These are phyloP conservation scores for Hemisphaericaspora subhashii DNA, from an alignment of 1,139 yeast genomes.

Conservation along the genomic window DNA sequence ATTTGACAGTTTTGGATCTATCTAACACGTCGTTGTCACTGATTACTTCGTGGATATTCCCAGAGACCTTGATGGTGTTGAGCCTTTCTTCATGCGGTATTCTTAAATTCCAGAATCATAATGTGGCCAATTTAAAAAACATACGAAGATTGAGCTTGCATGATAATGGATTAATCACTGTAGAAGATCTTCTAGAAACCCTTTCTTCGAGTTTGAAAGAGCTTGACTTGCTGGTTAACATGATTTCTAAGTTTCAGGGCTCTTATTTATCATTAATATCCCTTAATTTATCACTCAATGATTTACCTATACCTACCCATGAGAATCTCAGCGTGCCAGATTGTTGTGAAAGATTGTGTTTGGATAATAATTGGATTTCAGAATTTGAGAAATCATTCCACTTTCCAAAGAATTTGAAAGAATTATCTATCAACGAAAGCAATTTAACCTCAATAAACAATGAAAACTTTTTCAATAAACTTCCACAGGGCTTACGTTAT, in stretches of 20 bases:
- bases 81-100: background rate
- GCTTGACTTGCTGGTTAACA: background rate
- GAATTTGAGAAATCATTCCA: background rate
- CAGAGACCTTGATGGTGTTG: background rate
- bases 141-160: background rate
- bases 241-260: background rate
- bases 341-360: background rate
- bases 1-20: background rate
- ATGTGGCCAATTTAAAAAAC: background rate
- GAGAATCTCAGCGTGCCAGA: background rate
- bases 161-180: background rate
- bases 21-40: background rate
- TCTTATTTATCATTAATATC: background rate
- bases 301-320: background rate
- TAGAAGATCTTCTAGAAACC: background rate
- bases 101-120: background rate
- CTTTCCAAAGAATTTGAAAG: background rate
- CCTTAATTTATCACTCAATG: background rate
- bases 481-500: background rate
- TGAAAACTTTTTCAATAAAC: background rate
- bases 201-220: slow-evolving; percentile 1
- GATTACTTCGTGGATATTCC: background rate
- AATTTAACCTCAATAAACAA: background rate
- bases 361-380: background rate
- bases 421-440: background rate